Conservation (phyloP, 2,329 filamentous ascomycete genomes). For the Ophiostoma ips region DNA sequence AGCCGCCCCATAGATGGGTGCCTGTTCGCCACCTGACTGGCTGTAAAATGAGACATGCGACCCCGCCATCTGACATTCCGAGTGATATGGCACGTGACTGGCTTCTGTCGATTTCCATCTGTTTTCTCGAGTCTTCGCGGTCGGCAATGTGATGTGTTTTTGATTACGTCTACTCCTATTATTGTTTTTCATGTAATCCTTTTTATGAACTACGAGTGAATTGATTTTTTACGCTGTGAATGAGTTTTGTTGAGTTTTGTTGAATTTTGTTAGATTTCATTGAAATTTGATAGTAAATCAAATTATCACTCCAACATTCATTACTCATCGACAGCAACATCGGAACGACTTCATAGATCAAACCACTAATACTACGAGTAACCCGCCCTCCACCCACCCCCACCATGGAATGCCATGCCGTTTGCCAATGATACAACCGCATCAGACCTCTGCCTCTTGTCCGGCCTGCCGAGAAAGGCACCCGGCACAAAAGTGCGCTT, state of each 20-base stretch:
- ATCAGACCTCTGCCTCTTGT: constrained; percentile 51
- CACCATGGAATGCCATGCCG: neutral
- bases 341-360: neutral
- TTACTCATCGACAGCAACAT: neutral
- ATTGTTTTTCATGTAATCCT: too few species aligned
- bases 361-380: neutral
- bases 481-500: constrained; percentile 73
- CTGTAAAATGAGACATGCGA: neutral
- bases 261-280: too few species aligned
- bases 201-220: too few species aligned
- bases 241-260: neutral
- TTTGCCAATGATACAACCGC: constrained; percentile 26
- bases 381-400: too few species aligned
- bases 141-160: neutral
- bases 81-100: neutral
- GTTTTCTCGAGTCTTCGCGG: too few species aligned
- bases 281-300: too few species aligned
- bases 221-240: too few species aligned
- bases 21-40: neutral
- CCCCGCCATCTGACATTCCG: neutral
- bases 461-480: constrained; percentile 37
- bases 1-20: neutral
- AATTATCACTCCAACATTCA: too few species aligned
- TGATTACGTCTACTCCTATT: too few species aligned
- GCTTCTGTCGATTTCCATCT: neutral